Evolutionary conservation across 768 basidiomycete genomes (phyloP).

Genomic region (Mycena belliarum): DNA sequence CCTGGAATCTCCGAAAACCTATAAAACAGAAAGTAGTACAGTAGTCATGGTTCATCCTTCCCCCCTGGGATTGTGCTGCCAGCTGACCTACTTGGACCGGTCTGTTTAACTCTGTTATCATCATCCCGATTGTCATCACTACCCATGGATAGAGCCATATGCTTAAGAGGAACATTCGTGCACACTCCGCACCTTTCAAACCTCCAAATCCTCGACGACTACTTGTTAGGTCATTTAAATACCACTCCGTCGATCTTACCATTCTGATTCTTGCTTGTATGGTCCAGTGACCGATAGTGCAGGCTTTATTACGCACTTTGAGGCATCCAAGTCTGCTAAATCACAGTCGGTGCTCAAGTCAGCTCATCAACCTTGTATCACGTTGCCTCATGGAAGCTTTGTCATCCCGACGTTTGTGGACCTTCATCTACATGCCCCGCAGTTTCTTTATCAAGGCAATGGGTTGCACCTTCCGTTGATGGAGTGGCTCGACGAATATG

Average conservation of each 20-base stretch:
- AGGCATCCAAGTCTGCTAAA: conserved; percentile 33
- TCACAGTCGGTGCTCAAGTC: conserved; percentile 36
- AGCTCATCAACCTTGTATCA: conserved; percentile 23
- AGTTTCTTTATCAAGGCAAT: conserved; percentile 86
- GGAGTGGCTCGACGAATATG: conserved; percentile 82
- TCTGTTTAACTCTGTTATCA: too few species aligned
- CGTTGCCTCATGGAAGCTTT: conserved; percentile 58
- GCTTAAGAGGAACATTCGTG: conserved; percentile 52
- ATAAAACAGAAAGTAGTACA: too few species aligned
- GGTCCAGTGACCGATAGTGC: conserved; percentile 33
- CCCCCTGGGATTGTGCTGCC: too few species aligned
- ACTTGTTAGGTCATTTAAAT: conserved; percentile 50
- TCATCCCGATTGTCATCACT: too few species aligned
- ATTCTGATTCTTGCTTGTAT: neutral
- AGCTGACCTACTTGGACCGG: too few species aligned
- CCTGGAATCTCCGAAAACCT: too few species aligned
- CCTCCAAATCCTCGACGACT: conserved; percentile 56
- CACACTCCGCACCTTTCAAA: conserved; percentile 54
- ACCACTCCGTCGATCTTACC: neutral
- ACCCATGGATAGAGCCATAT: neutral
- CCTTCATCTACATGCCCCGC: conserved; percentile 85
- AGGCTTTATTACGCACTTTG: conserved; percentile 57
- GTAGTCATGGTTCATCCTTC: too few species aligned
- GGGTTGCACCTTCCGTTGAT: conserved; percentile 83
- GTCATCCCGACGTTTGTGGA: conserved; percentile 81